Base-by-base conservation (phyloP, 768 basidiomycete genomes). In the Sporobolomyces roseus region DNA sequence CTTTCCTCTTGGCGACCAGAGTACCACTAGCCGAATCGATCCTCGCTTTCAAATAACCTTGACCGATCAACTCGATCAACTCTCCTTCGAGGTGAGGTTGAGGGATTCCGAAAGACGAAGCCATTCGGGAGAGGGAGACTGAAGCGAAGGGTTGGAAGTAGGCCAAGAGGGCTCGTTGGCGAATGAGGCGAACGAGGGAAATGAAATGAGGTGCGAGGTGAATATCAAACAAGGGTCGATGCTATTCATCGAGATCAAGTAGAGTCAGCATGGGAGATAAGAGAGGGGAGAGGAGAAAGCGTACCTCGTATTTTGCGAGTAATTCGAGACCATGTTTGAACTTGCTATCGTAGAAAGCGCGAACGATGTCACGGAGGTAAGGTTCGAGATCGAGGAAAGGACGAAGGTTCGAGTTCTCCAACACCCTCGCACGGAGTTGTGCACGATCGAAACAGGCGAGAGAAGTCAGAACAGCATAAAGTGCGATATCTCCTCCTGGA, bases 131-230 rank as follows among this genome's bases (percentile, higher is more conserved):
- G 33, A 97, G 83, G 49, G 85, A 83, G 77, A 96, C 90, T 13
- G 89, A 85, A 32, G 88, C 83, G 78, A 93, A 98, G 0, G 93
- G 93, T 74, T 87, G 84, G 82, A 96, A 92, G 79, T 93, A 97
- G 54, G 91, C 84, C n/a, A 85, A 81, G 55, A 97, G 82, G 0
- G 91, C 87, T 66, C 85, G 86, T 72, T 88, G 86, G 46, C 85
- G 86, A 78, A 97, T 88, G 35, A 85, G 81, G 74, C 82, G 83
- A 43, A 84, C 84, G 54, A 98, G 81, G 16, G 83, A 83, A 59
- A 79, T 73, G 45, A 91, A 82, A 75, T 96, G 92, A 7, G 81
- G 76, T 8, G 82, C 80, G 23, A 96, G 83, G 78, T 93, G 88
- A 49, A 90, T 83, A 76, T 93, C 90, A 61, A 91, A 66, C 21